These are phyloP conservation scores for Delonix regia DNA, from an alignment of 306 rosid species.

Conservation along the genomic window DNA sequence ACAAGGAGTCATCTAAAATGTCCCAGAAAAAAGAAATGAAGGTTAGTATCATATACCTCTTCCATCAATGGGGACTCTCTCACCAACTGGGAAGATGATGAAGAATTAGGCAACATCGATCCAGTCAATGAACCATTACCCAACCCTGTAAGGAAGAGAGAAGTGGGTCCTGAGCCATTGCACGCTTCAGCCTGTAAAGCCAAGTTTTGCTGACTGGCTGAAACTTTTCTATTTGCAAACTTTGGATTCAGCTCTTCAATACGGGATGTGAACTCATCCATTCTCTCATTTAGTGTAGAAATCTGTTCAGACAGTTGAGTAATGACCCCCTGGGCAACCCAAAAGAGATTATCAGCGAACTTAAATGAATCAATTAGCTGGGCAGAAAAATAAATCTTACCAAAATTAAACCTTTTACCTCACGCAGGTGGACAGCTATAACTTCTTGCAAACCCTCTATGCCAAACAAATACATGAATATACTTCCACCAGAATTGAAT, in stretches of 20 bases:
- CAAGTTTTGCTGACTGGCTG: constrained; percentile 89
- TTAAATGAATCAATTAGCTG: constrained; percentile 14
- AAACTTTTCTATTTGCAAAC: constrained; percentile 49
- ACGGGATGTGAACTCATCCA: constrained; percentile 96
- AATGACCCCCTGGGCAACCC: constrained; percentile 70
- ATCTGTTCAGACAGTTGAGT: constrained; percentile 97
- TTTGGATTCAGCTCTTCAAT: constrained; percentile 88
- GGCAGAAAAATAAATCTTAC: constrained; percentile 7
- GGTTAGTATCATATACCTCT: constrained; percentile 63
- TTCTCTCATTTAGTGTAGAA: constrained; percentile 89
- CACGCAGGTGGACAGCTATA: constrained; percentile 16
- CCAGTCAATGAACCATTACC: constrained; percentile 83
- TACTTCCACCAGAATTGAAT: constrained; percentile 4
- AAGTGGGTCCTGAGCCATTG: constrained; percentile 82
- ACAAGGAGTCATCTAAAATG: not conserved
- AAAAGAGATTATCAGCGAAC: constrained; percentile 36
- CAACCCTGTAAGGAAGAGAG: constrained; percentile 70
- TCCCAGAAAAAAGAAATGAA: constrained; percentile 10
- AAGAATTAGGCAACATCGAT: constrained; percentile 72
- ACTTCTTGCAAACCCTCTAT: constrained; percentile 23
- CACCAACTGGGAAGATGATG: constrained; percentile 78
- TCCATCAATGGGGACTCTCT: constrained; percentile 83
- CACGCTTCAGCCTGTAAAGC: constrained; percentile 73
- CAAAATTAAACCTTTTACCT: constrained; percentile 21
- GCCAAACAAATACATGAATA: constrained; percentile 12